phyloP scores from a whole-genome alignment of 345 rosid genomes.

The Dovyalis caffra region DNA sequence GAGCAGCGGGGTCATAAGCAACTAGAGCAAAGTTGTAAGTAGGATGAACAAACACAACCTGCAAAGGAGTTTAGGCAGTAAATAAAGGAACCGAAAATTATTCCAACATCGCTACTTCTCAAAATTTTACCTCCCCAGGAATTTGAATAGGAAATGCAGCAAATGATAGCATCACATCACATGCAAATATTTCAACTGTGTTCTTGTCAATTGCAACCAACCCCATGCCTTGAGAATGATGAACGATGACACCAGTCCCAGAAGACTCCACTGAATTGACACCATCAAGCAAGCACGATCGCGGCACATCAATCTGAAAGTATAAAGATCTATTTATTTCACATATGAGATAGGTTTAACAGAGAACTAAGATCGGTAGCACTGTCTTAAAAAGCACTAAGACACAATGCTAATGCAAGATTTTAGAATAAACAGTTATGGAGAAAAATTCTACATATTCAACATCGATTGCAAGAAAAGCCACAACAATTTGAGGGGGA shows the following conservation, averaged over 20 bases:
- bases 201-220: slow-evolving; percentile 91
- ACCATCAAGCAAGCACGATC: slow-evolving; percentile 90
- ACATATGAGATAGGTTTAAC: too few relatives aligned
- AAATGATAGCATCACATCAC: slow-evolving; percentile 93
- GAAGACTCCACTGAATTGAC: slow-evolving; percentile 74
- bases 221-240: slow-evolving; percentile 86
- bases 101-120: slow-evolving; percentile 6
- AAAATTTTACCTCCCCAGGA: slow-evolving; percentile 80
- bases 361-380: too few relatives aligned
- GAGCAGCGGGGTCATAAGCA: slow-evolving; percentile 80
- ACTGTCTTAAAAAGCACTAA: too few relatives aligned
- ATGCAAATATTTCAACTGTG: slow-evolving; percentile 77
- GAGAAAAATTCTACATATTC: too few relatives aligned
- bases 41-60: slow-evolving; percentile 98
- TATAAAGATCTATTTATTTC: too few relatives aligned
- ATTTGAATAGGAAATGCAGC: slow-evolving; percentile 96
- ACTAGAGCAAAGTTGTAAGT: slow-evolving; percentile 91
- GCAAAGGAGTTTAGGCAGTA: slow-evolving; percentile 30
- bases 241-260: slow-evolving; percentile 88
- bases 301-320: slow-evolving; percentile 90
- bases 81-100: slow-evolving; percentile 3
- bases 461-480: too few relatives aligned
- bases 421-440: too few relatives aligned
- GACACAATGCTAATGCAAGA: too few relatives aligned
- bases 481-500: too few relatives aligned